Evolutionary conservation across 257 asterid genomes (phyloP), one percentile per base, ranked within the genome.

Genomic region (Solanum microdontum): DNA sequence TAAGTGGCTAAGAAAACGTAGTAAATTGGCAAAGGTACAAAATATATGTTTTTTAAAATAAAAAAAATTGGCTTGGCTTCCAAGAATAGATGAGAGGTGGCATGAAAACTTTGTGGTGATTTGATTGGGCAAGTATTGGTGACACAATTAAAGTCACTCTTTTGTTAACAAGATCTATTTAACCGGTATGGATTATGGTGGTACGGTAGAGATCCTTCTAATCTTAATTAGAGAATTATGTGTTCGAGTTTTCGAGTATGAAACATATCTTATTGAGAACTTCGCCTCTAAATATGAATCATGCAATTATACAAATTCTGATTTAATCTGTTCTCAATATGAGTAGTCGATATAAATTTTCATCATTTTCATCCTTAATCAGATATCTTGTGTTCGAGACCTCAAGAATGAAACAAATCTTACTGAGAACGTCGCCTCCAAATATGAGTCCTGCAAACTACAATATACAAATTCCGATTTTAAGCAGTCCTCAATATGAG

Each of bases 11-110:
- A 40, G 30, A 40, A 87, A 83, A 74, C 89, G 84, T 87, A 87
- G 19, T 64, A 33, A 62, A 40, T 74, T 82, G 36, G 91, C 91
- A 87, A 91, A 89, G 91, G 58, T 48, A 73, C 68, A 68, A 7
- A 24, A 11, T 8, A 8, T 76, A 14, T 19, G 4, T 69, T 21
- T 30, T 72, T 40, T 6, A 4, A 48, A 45, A 13, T 43, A 43
- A 51, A 51, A 58, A 62, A n/a, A 4, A 9, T 68, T 87, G 26
- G 6, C 90, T 88, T 91, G 87, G 83, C 91, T 87, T 87, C 68
- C 64, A 89, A 88, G 92, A 30, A n/a, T 74, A 21, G 23, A 8
- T 17, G 48, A 19, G 37, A 12, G 6, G 11, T 58, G 33, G 26
- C 23, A 24, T 84, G 17, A 24, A n/a, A 55, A 80, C 58, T 48